Percentiles rank a stretch among this genome's conserved stretches.
phyloP scores from a whole-genome alignment of 371 early-diverging fungal genomes.

The Lichtheimia hyalospora region DNA sequence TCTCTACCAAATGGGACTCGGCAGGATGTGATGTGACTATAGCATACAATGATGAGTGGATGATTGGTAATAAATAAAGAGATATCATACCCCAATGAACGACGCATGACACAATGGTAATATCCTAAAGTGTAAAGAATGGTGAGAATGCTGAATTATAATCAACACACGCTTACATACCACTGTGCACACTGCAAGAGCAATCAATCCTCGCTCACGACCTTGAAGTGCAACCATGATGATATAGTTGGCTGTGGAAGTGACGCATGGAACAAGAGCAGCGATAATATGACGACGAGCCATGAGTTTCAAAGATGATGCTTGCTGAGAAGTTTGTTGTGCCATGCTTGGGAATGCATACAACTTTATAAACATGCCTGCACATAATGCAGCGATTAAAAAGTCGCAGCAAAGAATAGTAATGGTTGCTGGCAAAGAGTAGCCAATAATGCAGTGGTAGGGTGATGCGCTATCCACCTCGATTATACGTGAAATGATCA shows the following conservation, averaged over 20 bases:
- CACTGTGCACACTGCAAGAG: constrained; percentile 29
- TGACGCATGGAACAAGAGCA: constrained; percentile 28
- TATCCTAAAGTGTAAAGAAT: constrained; percentile 14
- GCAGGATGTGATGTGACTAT: constrained; percentile 40
- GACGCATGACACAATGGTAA: constrained; percentile 28
- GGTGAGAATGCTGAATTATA: not conserved
- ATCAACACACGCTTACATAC: constrained; percentile 14
- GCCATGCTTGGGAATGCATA: constrained; percentile 36
- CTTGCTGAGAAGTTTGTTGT: constrained; percentile 32
- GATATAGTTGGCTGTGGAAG: constrained; percentile 38
- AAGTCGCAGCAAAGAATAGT: constrained; percentile 50
- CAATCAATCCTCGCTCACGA: constrained; percentile 39
- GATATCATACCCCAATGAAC: constrained; percentile 40
- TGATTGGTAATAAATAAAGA: too few relatives aligned
- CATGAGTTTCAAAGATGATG: constrained; percentile 43
- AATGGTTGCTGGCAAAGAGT: constrained; percentile 39
- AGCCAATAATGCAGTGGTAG: constrained; percentile 48
- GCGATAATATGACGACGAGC: constrained; percentile 49
- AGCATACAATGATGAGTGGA: not conserved
- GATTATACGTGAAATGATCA: constrained; percentile 34
- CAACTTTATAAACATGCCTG: constrained; percentile 44
- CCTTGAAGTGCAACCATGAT: constrained; percentile 37
- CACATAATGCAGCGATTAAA: constrained; percentile 34
- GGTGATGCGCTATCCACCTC: constrained; percentile 24
- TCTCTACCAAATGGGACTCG: constrained; percentile 34